These are phyloP conservation scores for Fusarium metavorans DNA, from an alignment of 2,329 filamentous ascomycete genomes.

Conservation along the genomic window DNA sequence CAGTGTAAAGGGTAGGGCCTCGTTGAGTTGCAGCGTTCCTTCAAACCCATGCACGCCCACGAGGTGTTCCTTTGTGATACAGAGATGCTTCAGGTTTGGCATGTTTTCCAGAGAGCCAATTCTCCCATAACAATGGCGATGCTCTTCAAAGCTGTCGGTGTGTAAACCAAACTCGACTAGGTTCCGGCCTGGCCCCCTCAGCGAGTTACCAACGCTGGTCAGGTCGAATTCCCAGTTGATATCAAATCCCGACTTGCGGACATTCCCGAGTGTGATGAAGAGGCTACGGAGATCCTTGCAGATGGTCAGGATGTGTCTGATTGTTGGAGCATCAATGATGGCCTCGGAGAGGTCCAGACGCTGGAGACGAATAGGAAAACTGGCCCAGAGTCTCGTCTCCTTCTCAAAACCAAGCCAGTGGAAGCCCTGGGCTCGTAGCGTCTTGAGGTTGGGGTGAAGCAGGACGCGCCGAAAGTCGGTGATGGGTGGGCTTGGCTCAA, in stretches of 20 bases:
- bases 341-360: background rate
- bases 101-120: background rate
- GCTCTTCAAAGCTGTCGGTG: background rate
- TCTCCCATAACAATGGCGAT: background rate
- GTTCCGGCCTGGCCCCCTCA: background rate
- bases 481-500: background rate
- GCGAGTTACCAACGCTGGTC: background rate
- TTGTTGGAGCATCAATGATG: background rate
- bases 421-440: background rate
- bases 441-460: background rate
- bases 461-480: background rate
- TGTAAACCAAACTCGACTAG: background rate
- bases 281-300: background rate
- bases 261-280: background rate
- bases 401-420: background rate
- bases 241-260: background rate
- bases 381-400: background rate
- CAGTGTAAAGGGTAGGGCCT: constrained; percentile 1
- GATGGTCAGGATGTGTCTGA: background rate
- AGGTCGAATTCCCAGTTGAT: background rate
- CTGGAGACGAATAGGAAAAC: background rate
- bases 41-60: background rate
- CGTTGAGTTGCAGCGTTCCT: background rate
- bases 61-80: background rate
- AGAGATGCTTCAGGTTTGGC: background rate